A percentile compares a stretch with the other conserved stretches of the same genome.
Conservation (phyloP, 495 filamentous ascomycete species). For the Parathielavia appendiculata region DNA sequence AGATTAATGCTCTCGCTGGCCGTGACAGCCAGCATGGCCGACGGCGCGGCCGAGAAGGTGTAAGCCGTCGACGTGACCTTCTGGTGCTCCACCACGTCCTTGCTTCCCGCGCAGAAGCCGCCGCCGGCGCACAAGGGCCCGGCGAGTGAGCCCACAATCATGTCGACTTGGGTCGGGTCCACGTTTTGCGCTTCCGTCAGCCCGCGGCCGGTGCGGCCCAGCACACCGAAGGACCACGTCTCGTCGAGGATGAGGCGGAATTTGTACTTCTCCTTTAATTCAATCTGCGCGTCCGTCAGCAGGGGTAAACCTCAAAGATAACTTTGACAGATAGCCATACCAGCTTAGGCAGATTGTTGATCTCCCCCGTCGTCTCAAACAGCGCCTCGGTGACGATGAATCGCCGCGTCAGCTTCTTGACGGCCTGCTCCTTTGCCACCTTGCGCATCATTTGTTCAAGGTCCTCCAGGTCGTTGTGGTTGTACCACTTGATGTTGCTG, state of each 20-base stretch:
- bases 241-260: constrained; percentile 97
- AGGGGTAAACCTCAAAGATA: not conserved
- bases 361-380: constrained; percentile 87
- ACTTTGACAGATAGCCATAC: constrained; percentile 44
- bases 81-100: constrained; percentile 91
- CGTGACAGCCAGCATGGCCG: constrained; percentile 90
- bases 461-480: constrained; percentile 95
- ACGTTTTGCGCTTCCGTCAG: constrained; percentile 95
- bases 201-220: constrained; percentile 84
- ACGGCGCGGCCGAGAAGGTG: constrained; percentile 90
- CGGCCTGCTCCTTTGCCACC: constrained; percentile 78
- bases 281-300: constrained; percentile 51
- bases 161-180: constrained; percentile 82
- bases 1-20: constrained; percentile 82
- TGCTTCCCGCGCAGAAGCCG: constrained; percentile 87
- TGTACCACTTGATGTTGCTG: constrained; percentile 86
- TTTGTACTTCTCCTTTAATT: constrained; percentile 89
- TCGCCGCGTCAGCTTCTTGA: constrained; percentile 81
- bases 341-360: constrained; percentile 75
- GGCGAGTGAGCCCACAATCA: constrained; percentile 90
- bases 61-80: constrained; percentile 85
- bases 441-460: constrained; percentile 79
- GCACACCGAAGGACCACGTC: constrained; percentile 91
- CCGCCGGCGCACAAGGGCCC: constrained; percentile 87
- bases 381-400: constrained; percentile 97